A percentile compares a stretch with the other conserved stretches of the same genome.
phyloP scores from a whole-genome alignment of 768 basidiomycete species.

The Galerina sulciceps region DNA sequence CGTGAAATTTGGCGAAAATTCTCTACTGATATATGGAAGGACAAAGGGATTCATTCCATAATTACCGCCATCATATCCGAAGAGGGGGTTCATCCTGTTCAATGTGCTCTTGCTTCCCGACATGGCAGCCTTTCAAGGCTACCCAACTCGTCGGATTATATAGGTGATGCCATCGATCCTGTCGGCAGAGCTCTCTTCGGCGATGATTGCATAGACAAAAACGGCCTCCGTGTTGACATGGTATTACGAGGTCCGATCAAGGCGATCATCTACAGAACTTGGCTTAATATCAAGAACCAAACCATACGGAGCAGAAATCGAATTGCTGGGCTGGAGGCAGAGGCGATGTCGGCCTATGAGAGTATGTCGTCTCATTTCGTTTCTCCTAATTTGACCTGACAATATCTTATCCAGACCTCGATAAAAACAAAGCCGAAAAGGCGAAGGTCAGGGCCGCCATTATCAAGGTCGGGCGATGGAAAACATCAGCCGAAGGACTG shows the following conservation, averaged over 20 bases:
- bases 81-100: background rate
- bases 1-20: background rate
- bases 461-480: slow-evolving; percentile 24
- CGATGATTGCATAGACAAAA: background rate
- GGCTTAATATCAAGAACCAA: background rate
- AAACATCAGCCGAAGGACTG: slow-evolving; percentile 10
- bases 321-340: background rate
- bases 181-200: background rate
- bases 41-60: background rate
- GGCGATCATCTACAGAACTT: background rate
- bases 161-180: background rate
- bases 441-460: slow-evolving; percentile 18
- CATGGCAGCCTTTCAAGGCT: background rate
- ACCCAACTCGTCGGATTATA: background rate
- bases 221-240: background rate
- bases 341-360: background rate
- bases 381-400: background rate
- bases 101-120: background rate
- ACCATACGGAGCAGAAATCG: background rate
- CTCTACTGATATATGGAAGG: background rate
- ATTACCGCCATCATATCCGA: background rate
- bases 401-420: slow-evolving; percentile 15
- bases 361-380: background rate
- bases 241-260: background rate
- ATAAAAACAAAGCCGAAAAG: slow-evolving; percentile 2